Conservation (phyloP, 2,329 filamentous ascomycete species). For the Sclerotinia trifoliorum region DNA sequence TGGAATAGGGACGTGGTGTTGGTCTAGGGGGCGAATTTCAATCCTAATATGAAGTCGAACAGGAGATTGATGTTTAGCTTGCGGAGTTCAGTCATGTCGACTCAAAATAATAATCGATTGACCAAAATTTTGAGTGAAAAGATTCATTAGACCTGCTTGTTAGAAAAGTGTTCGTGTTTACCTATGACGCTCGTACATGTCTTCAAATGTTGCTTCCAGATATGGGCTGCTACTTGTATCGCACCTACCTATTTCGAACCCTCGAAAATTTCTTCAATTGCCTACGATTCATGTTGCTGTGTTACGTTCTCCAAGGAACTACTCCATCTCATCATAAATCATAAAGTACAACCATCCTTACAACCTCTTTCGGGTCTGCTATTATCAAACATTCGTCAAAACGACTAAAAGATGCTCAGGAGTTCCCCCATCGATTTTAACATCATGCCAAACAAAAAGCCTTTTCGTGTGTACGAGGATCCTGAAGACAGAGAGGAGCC, state of each 20-base stretch:
- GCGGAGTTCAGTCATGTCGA: not conserved
- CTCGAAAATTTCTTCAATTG: not conserved
- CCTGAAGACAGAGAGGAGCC: not conserved
- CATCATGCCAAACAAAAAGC: slow-evolving; percentile 1
- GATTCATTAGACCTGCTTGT: not conserved
- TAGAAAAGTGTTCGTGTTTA: not conserved
- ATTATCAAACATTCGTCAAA: not conserved
- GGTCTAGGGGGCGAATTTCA: not conserved
- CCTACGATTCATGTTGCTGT: not conserved
- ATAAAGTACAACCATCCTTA: not conserved
- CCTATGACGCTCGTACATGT: not conserved
- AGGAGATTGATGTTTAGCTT: not conserved
- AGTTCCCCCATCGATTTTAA: not conserved
- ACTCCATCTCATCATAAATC: not conserved
- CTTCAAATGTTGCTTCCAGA: not conserved
- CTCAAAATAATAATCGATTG: not conserved
- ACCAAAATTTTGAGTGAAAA: not conserved
- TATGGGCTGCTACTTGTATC: not conserved
- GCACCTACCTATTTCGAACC: not conserved
- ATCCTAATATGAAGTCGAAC: not conserved
- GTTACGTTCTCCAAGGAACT: not conserved
- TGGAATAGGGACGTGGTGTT: no score
- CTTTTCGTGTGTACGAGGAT: not conserved
- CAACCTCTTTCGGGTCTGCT: not conserved
- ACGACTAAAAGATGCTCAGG: not conserved